These are phyloP conservation scores for Penicillium sp. DNA, from an alignment of 2,329 filamentous ascomycete genomes.

Conservation along the genomic window DNA sequence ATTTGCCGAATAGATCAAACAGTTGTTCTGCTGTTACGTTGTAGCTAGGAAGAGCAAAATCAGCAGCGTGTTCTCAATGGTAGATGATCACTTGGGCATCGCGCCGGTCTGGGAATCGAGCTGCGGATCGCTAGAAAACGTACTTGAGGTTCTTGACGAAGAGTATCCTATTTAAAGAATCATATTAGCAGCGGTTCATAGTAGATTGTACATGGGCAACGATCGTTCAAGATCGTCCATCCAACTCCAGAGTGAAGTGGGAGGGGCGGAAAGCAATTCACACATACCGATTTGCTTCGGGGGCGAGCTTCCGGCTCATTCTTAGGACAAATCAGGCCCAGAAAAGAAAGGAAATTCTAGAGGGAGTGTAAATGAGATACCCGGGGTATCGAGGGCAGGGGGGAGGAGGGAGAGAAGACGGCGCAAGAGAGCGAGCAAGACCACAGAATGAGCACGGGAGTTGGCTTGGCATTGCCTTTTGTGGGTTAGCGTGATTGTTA, in stretches of 20 bases:
- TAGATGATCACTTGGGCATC: neutral
- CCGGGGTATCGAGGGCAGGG: slow-evolving; percentile 21
- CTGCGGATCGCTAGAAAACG: slow-evolving; percentile 27
- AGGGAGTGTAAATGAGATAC: slow-evolving; percentile 22
- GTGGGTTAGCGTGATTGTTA: slow-evolving; percentile 9
- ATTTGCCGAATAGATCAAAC: slow-evolving; percentile 98
- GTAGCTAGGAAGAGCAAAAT: slow-evolving; percentile 58
- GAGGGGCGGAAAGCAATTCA: slow-evolving; percentile 27
- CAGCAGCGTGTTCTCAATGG: slow-evolving; percentile 4
- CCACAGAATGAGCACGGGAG: slow-evolving; percentile 27
- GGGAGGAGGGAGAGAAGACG: slow-evolving; percentile 16
- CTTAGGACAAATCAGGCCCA: slow-evolving; percentile 26
- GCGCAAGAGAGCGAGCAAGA: slow-evolving; percentile 18
- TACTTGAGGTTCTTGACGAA: slow-evolving; percentile 99
- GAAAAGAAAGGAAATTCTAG: slow-evolving; percentile 13
- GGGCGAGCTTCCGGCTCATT: slow-evolving; percentile 72
- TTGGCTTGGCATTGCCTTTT: slow-evolving; percentile 20
- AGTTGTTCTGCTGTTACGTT: slow-evolving; percentile 97
- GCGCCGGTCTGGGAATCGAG: slow-evolving; percentile 3
- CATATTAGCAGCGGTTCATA: slow-evolving; percentile 7
- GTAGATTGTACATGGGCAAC: neutral
- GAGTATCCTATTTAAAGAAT: slow-evolving; percentile 65
- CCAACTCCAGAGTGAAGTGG: slow-evolving; percentile 3
- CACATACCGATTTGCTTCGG: slow-evolving; percentile 95
- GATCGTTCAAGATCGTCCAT: neutral